Base-by-base conservation (phyloP, 768 basidiomycete species). In the Panaeolus papilionaceus region DNA sequence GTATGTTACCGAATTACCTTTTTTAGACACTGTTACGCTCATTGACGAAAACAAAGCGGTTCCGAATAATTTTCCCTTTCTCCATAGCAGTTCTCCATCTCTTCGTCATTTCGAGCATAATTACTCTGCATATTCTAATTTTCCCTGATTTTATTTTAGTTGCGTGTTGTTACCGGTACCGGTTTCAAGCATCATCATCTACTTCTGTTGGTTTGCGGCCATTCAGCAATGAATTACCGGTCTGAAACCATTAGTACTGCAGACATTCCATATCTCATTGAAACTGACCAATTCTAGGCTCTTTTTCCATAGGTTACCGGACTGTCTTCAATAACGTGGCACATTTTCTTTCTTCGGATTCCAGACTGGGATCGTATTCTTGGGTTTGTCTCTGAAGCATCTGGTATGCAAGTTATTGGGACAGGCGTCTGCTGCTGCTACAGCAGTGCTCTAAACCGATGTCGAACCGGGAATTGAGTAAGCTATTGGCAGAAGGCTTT, bases 61-160 rank as follows among this genome's bases (percentile, higher is more conserved):
- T 58, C 54, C 54, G 54, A 58, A 58, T 58, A 12, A 58, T 4
- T 58, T 58, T 58, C 26, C 33, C 26, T 33, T 58, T 33, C 47
- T 49, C 47, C 47, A 49, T 49, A 6, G 7, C 47, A 18, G 64
- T 44, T 44, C 45, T 70, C 67, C 38, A 61, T 26, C 39, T 63
- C 44, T 63, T 45, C 42, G 26, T 66, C 7, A 58, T 58, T 33
- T 16, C 28, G 11, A 26, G 26, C 28, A 58, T 3, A 5, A 33
- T 5, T 3, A 33, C 5, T 28, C 49, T 51, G 23, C 49, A 51
- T 51, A 26, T 10, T 26, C 26, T 3, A 20, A 9, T 33, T 23
- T 11, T 5, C 8, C 20, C 47, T 49, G 20, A 20, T 49, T 47
- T 6, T 10, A 23, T 20, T 6, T 49, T 20, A 49, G 20, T 49